Evolutionary conservation across 202 grass and related monocot genomes (phyloP), one percentile per base, ranked within the genome.

Genomic region (Setaria viridis): DNA sequence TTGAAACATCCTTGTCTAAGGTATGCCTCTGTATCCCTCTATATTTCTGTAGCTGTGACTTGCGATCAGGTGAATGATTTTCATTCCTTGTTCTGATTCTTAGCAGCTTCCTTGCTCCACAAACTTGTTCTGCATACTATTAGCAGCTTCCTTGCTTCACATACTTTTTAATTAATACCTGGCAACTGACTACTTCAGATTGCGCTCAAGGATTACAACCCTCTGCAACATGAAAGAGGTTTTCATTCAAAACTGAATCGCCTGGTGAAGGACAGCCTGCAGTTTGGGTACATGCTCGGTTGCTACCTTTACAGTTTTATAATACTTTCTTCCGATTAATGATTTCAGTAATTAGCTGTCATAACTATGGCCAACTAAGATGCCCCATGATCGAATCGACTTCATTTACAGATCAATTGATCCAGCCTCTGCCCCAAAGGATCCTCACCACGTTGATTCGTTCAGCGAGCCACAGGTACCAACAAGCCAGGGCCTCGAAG

Each of bases 221-320:
- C 96, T 86, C 85, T 99, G 13, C 86, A 92, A 34, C 96, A 99
- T 90, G 96, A 99, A 89, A 91, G 96, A 92, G 93, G 93, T 68
- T 91, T 95, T 72, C 96, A 95, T 67, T 84, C 91, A 14, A 91
- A 91, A 80, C 80, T 99, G 82, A 95, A 88, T 46, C 72, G 50
- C 67, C 67, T 99, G 77, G 90, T 99, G 17, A 99, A 92, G 79
- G 85, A 95, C 70, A 99, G 93, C 72, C 88, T 99, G 72, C 93
- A 92, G 76, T 94, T 99, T 75, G 88, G 93, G 93, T 95, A 95
- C 78, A 30, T 63, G n/a, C 62, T 71, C 55, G 1, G 45, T 37
- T 9, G 20, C 29, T 74, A 35, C 75, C 75, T 59, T 16, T 20
- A 43, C 30, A 11, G 9, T 70, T 64, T 75, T 62, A 19, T 1